phyloP scores from a whole-genome alignment of 805 yeast species.

The Starmerella sirachaensis region DNA sequence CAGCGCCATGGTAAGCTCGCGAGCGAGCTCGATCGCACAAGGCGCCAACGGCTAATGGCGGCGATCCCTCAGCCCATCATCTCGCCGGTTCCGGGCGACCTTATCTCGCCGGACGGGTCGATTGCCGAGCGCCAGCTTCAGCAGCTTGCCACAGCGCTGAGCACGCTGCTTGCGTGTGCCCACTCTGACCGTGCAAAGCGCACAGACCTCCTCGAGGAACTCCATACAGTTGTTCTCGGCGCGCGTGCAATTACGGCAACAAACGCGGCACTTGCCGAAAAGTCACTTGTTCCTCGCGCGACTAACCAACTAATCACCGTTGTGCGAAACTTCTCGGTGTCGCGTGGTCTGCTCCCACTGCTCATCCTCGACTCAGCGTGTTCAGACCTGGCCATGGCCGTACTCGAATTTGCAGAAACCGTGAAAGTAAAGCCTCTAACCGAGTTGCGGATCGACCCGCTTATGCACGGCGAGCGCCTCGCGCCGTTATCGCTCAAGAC shows the following conservation, averaged over 20 bases:
- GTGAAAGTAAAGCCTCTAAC: slow-evolving; percentile 3
- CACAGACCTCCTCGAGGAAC: slow-evolving; percentile 24
- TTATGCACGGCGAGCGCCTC: no score
- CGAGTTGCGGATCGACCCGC: no score
- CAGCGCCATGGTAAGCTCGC: slow-evolving; percentile 24
- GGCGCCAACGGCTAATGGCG: slow-evolving; percentile 5
- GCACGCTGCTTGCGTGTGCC: slow-evolving; percentile 27
- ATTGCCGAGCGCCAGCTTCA: slow-evolving; percentile 23
- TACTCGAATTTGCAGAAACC: slow-evolving; percentile 29
- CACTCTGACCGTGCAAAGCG: slow-evolving; percentile 16
- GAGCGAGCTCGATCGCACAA: slow-evolving; percentile 23
- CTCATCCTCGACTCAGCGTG: slow-evolving; percentile 63
- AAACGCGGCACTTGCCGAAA: no score
- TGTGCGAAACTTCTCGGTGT: slow-evolving; percentile 58
- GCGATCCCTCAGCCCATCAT: slow-evolving; percentile 19
- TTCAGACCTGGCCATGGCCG: slow-evolving; percentile 55
- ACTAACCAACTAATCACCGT: slow-evolving; percentile 66
- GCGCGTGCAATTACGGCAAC: slow-evolving; percentile 23
- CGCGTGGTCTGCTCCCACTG: slow-evolving; percentile 53
- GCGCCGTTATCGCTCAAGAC: no score
- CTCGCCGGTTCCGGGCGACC: slow-evolving; percentile 1
- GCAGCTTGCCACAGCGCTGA: slow-evolving; percentile 27
- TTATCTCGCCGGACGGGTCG: slow-evolving; percentile 21
- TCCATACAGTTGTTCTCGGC: slow-evolving; percentile 29
- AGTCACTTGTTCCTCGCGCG: slow-evolving; percentile 43